Evolutionary conservation across 768 basidiomycete species (phyloP), one percentile per base, ranked within the genome.

Genomic region (Suillus tomentosus): DNA sequence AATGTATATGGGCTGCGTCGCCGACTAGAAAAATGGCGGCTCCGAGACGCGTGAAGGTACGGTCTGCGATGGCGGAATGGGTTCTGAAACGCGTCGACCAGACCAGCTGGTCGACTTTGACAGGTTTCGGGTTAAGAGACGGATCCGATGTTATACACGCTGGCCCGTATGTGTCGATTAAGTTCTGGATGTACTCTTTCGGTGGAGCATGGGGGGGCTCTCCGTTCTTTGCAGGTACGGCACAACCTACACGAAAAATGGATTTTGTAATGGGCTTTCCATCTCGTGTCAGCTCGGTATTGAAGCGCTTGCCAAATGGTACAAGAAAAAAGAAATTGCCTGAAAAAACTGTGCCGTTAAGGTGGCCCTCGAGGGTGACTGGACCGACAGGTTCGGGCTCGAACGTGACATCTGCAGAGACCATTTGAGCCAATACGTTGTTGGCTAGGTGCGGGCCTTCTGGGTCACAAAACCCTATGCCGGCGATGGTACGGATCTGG

Each of bases 1-100:
- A 81, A 62, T 85, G 85, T 57, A 84, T 80, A 69, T 84, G 82
- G 48, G 82, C 82, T 8, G 82, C 81, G 67, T 81, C 80, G 8
- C 79, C 78, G 13, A 78, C 53, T 57, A 81, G 62, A 13, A 62
- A 22, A 15, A 62, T 37, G 11, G 37, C 47, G 11, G 54, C 63
- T 3, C 67, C 69, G 17, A 74, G 63, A 43, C 69, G 73, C 37
- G 73, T 62, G 62, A 79, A 74, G 64, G 76, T 78, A 36, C 67
- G 68, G 36, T 78, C 77, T 8, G 80, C 81, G 56, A 79, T 72
- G 61, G 80, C 79, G 27, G 76, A 76, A 66, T 76, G 79, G 22
- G 76, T 79, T 65, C 77, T 73, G 73, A 80, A 82, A 61, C 79
- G 73, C n/a, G 79, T 78, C 19, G 80, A 76, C 80, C 79, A 82